phyloP scores from a whole-genome alignment of 225 moss, liverwort and hornwort species.

The Antitrichia curtipendula region DNA sequence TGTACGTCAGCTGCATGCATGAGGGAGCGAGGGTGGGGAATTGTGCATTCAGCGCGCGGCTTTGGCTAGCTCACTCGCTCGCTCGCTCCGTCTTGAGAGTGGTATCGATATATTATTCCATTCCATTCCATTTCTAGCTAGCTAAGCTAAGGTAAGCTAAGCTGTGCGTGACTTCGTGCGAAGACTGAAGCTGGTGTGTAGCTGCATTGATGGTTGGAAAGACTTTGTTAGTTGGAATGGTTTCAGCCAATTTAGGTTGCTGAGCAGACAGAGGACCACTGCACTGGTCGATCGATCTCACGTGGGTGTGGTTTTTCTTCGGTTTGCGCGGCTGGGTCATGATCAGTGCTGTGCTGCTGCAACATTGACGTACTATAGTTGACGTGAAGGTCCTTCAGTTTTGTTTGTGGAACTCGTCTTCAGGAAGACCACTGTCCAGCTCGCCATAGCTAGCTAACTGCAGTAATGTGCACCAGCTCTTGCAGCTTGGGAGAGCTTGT shows the following conservation, averaged over 20 bases:
- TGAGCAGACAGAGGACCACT: neutral
- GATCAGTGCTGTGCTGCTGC: neutral
- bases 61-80: neutral
- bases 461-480: neutral
- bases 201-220: neutral
- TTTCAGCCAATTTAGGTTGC: neutral
- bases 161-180: neutral
- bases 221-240: neutral
- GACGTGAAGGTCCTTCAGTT: neutral
- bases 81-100: neutral
- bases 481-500: neutral
- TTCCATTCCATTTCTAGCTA: neutral
- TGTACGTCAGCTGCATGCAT: neutral
- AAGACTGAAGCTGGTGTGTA: neutral
- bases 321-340: neutral
- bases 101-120: neutral
- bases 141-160: neutral
- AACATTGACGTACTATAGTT: neutral
- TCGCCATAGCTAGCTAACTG: neutral
- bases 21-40: neutral
- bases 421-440: neutral
- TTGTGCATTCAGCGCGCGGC: neutral
- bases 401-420: neutral
- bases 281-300: neutral
- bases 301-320: neutral